phyloP scores from a whole-genome alignment of 805 yeast species.

The Candida nonsorbophila region DNA sequence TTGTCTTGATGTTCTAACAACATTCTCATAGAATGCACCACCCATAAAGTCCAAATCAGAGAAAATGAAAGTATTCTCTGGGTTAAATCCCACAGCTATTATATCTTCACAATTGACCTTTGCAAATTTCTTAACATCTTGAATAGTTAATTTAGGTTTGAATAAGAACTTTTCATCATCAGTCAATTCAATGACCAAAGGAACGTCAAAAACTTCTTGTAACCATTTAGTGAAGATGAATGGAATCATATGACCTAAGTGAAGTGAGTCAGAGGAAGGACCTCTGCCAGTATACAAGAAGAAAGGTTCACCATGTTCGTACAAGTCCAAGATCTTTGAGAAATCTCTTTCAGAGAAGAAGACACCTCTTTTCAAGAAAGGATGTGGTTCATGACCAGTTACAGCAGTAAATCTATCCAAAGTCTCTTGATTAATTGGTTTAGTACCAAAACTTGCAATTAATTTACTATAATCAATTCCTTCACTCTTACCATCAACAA shows the following conservation, averaged over 20 bases:
- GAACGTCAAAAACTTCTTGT: slow-evolving; percentile 96
- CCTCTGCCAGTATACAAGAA: slow-evolving; percentile 97
- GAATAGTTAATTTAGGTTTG: slow-evolving; percentile 84
- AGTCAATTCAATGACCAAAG: slow-evolving; percentile 87
- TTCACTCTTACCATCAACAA: slow-evolving; percentile 88
- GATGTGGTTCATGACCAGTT: slow-evolving; percentile 91
- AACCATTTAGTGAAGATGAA: slow-evolving; percentile 95
- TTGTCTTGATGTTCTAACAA: slow-evolving; percentile 86
- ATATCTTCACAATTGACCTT: slow-evolving; percentile 86
- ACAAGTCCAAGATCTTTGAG: slow-evolving; percentile 69
- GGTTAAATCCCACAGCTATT: slow-evolving; percentile 89
- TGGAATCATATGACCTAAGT: slow-evolving; percentile 95
- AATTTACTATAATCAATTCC: slow-evolving; percentile 89
- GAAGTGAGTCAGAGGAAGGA: slow-evolving; percentile 91
- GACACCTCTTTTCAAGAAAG: slow-evolving; percentile 81
- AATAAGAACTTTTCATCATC: slow-evolving; percentile 97
- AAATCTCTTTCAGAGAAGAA: slow-evolving; percentile 91
- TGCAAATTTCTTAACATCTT: slow-evolving; percentile 79
- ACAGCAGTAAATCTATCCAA: slow-evolving; percentile 68
- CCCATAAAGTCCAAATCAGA: slow-evolving; percentile 92
- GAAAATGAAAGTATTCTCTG: slow-evolving; percentile 91
- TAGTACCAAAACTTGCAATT: slow-evolving; percentile 84
- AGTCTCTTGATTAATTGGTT: slow-evolving; percentile 61
- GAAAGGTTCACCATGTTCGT: slow-evolving; percentile 93
- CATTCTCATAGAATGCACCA: slow-evolving; percentile 89